Evolutionary conservation across 1,284 basidiomycete species (phyloP), one percentile per base, ranked within the genome.

Genomic region (Marasmius tenuissimus): DNA sequence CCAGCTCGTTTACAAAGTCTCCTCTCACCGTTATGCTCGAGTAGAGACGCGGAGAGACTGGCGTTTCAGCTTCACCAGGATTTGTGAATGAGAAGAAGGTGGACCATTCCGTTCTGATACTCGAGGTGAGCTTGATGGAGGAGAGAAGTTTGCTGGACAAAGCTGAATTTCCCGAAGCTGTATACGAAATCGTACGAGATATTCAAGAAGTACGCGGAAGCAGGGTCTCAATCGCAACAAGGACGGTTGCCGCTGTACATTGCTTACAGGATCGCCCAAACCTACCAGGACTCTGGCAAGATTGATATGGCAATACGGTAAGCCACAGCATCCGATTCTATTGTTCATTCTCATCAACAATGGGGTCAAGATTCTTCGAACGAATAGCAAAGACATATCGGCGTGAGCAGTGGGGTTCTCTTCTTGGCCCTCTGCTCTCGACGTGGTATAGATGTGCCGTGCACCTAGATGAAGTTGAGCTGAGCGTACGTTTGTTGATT

Each of bases 111-210:
- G 85, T 85, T 1, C 80, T 95, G 56, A 86, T 93, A 40, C 78
- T 96, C 37, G 96, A 97, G 81, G 93, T 91, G 77, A 68, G 9
- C n/a, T 50, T 50, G 22, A 40, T 56, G 20, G 16, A 16, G 50
- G 51, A 45, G 14, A 45, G 14, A 9, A 18, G 10, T 14, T 18
- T 57, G 3, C 27, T n/a, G 18, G 35, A 42, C 20, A 45, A 10
- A 51, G 16, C 14, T 37, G 5, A 20, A 14, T 18, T 49, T 61
- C 27, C 35, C 52, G 16, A 45, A 95, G 92, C 81, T 97, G 0
- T 95, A 94, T 69, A 96, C 93, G 1, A 93, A 95, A 70, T 84
- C 96, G 1, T 96, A 97, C 71, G 91, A 96, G 66, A 73, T 94
- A 10, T 94, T 97, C 79, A 96, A 95, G 75, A 89, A 86, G 66